These are phyloP conservation scores for Amanita jacksonii DNA, from an alignment of 768 basidiomycete species.

Conservation along the genomic window DNA sequence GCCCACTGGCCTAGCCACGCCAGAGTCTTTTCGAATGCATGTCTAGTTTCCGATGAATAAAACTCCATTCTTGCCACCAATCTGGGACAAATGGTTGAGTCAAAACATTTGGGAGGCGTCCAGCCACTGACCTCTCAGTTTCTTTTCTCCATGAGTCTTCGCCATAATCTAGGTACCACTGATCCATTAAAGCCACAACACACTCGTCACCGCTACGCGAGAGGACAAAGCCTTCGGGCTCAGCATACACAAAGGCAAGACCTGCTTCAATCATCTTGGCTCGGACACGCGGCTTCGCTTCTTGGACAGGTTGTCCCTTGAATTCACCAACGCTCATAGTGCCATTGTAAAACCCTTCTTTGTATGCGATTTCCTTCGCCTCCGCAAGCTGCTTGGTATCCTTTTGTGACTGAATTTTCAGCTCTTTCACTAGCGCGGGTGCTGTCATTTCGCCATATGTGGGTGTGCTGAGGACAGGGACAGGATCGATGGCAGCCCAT, in stretches of 20 bases:
- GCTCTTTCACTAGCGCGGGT: constrained; percentile 67
- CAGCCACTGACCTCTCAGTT: constrained; percentile 62
- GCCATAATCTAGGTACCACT: constrained; percentile 99
- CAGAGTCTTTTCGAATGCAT: constrained; percentile 85
- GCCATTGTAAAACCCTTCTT: constrained; percentile 96
- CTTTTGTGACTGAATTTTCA: constrained; percentile 95
- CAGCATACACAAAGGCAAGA: constrained; percentile 85
- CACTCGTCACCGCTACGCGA: constrained; percentile 94
- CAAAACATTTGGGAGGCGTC: neutral
- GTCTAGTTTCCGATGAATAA: constrained; percentile 84
- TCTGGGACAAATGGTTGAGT: constrained; percentile 27
- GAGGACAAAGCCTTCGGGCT: constrained; percentile 87
- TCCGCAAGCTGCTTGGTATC: constrained; percentile 89
- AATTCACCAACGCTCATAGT: constrained; percentile 88
- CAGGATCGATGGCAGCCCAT: constrained; percentile 79
- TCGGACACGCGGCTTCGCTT: constrained; percentile 86
- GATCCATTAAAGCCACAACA: constrained; percentile 95
- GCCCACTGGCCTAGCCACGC: constrained; percentile 99
- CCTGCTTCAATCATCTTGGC: constrained; percentile 71
- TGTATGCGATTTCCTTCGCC: constrained; percentile 97
- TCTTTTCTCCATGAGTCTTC: constrained; percentile 82
- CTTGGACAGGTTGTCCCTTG: constrained; percentile 81
- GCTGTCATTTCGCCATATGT: constrained; percentile 92
- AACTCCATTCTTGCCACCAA: constrained; percentile 81
- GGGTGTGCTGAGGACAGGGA: constrained; percentile 82